phyloP scores from a whole-genome alignment of 1,284 basidiomycete genomes.

The Ustanciosporium gigantosporum region DNA sequence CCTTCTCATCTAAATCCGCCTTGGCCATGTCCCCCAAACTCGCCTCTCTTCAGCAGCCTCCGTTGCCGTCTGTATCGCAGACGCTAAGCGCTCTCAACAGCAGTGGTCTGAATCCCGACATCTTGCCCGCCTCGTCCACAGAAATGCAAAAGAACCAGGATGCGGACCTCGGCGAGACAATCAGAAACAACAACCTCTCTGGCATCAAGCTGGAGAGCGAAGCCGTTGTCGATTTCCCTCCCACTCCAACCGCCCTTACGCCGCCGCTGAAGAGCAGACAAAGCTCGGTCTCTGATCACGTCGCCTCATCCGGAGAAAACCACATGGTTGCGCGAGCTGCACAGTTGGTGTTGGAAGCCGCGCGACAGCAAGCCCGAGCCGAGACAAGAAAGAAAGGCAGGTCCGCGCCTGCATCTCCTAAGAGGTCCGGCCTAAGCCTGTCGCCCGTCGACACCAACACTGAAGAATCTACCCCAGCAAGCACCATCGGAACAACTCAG shows the following conservation, averaged over 20 bases:
- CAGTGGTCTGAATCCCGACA: constrained; percentile 30
- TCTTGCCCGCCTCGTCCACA: constrained; percentile 1
- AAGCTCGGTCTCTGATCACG: constrained; percentile 10
- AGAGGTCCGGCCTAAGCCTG: constrained; percentile 10
- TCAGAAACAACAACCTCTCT: background rate
- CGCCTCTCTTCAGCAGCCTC: background rate
- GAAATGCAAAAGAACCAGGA: background rate
- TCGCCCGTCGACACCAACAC: constrained; percentile 13
- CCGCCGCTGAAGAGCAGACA: constrained; percentile 19
- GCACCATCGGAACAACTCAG: background rate
- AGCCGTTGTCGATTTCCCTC: no score
- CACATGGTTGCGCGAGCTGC: constrained; percentile 40
- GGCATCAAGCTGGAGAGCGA: no score
- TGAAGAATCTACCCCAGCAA: background rate
- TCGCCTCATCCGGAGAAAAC: constrained; percentile 6
- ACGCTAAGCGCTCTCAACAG: constrained; percentile 18
- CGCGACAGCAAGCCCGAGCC: constrained; percentile 33
- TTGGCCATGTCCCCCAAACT: background rate
- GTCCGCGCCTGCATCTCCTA: constrained; percentile 35
- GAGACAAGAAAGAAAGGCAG: constrained; percentile 31
- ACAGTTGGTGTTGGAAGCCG: constrained; percentile 41
- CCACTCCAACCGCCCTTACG: no score
- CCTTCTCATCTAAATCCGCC: background rate
- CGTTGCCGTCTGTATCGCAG: constrained; percentile 18
- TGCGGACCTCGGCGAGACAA: no score